These are phyloP conservation scores for Globisporangium iwayamae DNA, from an alignment of 352 stramenopile species.

Conservation along the genomic window DNA sequence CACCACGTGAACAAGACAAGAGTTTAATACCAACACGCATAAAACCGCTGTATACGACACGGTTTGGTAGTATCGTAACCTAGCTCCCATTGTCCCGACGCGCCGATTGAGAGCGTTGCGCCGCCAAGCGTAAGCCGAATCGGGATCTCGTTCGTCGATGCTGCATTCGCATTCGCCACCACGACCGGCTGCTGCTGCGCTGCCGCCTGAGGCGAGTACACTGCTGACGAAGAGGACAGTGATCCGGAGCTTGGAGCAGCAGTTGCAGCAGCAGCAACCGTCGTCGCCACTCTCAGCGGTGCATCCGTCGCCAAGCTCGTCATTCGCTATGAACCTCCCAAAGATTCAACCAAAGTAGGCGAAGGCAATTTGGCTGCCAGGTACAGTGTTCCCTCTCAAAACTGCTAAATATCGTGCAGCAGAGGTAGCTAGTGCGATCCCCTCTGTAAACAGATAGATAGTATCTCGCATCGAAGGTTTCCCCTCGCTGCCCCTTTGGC, in stretches of 20 bases:
- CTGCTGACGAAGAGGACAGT: neutral
- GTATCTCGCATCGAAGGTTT: constrained; percentile 3
- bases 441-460: neutral
- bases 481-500: neutral
- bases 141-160: constrained; percentile 42
- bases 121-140: constrained; percentile 57
- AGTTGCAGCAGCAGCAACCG: neutral
- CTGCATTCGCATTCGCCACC: constrained; percentile 14
- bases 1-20: neutral
- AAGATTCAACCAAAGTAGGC: constrained; percentile 9
- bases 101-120: constrained; percentile 40
- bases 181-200: neutral
- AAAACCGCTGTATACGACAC: too few relatives aligned
- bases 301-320: neutral
- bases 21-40: too few relatives aligned
- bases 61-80: constrained; percentile 24
- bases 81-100: constrained; percentile 55
- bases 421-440: neutral
- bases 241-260: neutral
- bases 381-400: neutral
- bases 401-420: neutral
- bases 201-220: neutral
- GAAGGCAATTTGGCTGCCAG: neutral
- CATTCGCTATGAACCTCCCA: neutral
- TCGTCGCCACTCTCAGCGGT: neutral